Conservation (phyloP, 1,139 yeast genomes). For the Debaryomyces udenii region DNA sequence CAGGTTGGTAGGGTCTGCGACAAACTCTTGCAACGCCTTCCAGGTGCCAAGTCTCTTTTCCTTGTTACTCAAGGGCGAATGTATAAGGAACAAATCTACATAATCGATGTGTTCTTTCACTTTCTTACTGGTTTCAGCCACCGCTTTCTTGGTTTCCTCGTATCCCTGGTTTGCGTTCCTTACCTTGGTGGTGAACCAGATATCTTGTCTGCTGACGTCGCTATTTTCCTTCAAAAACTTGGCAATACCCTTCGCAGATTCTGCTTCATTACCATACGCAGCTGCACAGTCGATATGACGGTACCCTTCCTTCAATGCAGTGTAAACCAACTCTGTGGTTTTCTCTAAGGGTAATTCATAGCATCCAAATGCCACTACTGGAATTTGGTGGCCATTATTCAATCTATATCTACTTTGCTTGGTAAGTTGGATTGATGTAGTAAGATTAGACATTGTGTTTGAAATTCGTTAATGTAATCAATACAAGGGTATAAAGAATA, state of each 20-base stretch:
- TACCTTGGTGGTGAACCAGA: constrained; percentile 59
- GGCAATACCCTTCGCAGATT: constrained; percentile 36
- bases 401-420: constrained; percentile 33
- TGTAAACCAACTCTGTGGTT: constrained; percentile 33
- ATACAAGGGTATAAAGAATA: not conserved
- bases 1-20: constrained; percentile 29
- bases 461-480: not conserved
- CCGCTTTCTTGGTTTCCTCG: constrained; percentile 56
- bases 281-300: constrained; percentile 55
- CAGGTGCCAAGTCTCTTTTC: constrained; percentile 41
- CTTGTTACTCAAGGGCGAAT: constrained; percentile 35
- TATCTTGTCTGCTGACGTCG: constrained; percentile 29
- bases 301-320: constrained; percentile 62
- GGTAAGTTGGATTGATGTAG: constrained; percentile 34
- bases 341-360: constrained; percentile 29
- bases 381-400: constrained; percentile 42
- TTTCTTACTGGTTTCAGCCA: constrained; percentile 37
- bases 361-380: constrained; percentile 46
- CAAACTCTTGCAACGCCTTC: constrained; percentile 44
- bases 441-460: constrained; percentile 24
- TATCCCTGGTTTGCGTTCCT: constrained; percentile 65
- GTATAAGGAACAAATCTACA: constrained; percentile 48
- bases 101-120: constrained; percentile 43
- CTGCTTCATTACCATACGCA: constrained; percentile 60
- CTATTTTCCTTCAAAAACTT: constrained; percentile 47